Conservation (phyloP, 1,284 basidiomycete species). For the Takashimella koratensis region DNA sequence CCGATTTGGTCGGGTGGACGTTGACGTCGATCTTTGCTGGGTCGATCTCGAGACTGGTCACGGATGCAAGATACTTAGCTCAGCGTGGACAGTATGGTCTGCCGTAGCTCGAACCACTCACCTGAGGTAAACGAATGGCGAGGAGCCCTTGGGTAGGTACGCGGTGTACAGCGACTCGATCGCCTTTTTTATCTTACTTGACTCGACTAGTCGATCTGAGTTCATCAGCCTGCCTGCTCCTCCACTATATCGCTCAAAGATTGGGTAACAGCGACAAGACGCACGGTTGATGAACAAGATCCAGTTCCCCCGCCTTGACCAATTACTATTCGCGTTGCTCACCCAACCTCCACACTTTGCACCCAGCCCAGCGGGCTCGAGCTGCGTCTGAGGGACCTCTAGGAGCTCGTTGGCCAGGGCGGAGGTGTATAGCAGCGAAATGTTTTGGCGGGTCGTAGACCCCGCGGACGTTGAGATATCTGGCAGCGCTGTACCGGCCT, state of each 20-base stretch:
- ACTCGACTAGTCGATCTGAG: conserved; percentile 89
- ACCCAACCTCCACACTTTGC: conserved; percentile 68
- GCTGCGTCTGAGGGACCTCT: conserved; percentile 51
- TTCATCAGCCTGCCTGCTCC: neutral
- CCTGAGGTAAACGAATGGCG: conserved; percentile 91
- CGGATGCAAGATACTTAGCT: neutral
- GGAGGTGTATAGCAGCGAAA: conserved; percentile 77
- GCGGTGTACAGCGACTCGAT: conserved; percentile 81
- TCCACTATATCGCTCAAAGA: neutral
- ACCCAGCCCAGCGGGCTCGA: conserved; percentile 47
- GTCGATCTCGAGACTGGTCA: conserved; percentile 68
- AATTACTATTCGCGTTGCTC: conserved; percentile 84
- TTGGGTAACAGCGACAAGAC: conserved; percentile 41
- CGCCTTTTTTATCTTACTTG: conserved; percentile 76
- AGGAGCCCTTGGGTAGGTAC: conserved; percentile 85
- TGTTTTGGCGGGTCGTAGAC: conserved; percentile 66
- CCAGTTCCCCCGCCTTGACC: conserved; percentile 69
- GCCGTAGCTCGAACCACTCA: conserved; percentile 34
- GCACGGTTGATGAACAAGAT: conserved; percentile 96
- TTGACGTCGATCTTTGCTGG: conserved; percentile 92
- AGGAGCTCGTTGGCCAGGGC: conserved; percentile 77
- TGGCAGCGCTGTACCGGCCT: conserved; percentile 68
- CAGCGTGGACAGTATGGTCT: neutral
- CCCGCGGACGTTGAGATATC: conserved; percentile 78
- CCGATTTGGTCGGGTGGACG: conserved; percentile 96